Percentiles rank a stretch among this genome's conserved stretches.
Evolutionary conservation across 1,284 basidiomycete species (phyloP).

Genomic region (Heliocybe sulcata): DNA sequence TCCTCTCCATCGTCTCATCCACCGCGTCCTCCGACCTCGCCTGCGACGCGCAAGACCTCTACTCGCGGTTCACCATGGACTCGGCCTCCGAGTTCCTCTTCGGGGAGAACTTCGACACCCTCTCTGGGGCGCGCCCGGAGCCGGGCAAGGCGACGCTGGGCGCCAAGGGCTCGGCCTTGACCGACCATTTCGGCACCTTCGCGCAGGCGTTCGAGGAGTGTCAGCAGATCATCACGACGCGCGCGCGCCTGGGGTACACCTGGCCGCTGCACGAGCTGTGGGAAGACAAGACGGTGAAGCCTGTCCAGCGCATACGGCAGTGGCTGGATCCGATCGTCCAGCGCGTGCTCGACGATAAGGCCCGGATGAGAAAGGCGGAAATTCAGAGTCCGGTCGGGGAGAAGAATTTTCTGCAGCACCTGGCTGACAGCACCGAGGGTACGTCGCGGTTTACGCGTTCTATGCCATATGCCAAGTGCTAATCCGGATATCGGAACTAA

Average conservation of each 20-base stretch:
- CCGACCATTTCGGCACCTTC: constrained; percentile 57
- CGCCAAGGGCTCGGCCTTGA: constrained; percentile 52
- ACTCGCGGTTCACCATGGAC: constrained; percentile 62
- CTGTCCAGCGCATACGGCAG: constrained; percentile 42
- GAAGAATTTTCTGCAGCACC: constrained; percentile 59
- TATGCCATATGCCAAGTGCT: background rate
- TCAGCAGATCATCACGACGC: constrained; percentile 46
- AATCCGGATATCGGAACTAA: background rate
- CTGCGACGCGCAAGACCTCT: constrained; percentile 62
- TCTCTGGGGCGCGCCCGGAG: constrained; percentile 45
- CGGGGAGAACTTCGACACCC: constrained; percentile 53
- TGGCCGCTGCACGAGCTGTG: constrained; percentile 67
- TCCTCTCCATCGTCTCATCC: constrained; percentile 41
- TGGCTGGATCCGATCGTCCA: constrained; percentile 61
- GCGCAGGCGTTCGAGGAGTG: constrained; percentile 55
- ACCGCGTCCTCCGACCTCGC: constrained; percentile 29
- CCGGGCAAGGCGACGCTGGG: constrained; percentile 38
- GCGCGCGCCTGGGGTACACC: constrained; percentile 48
- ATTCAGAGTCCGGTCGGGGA: constrained; percentile 34
- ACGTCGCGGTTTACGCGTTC: constrained; percentile 12
- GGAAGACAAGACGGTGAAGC: constrained; percentile 45
- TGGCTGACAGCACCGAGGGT: constrained; percentile 61
- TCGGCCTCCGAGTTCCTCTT: constrained; percentile 66
- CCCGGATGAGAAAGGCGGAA: constrained; percentile 29
- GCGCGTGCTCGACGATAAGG: constrained; percentile 40